phyloP scores from a whole-genome alignment of 352 stramenopile genomes.

The Thalassiosira livingstoniorum region DNA sequence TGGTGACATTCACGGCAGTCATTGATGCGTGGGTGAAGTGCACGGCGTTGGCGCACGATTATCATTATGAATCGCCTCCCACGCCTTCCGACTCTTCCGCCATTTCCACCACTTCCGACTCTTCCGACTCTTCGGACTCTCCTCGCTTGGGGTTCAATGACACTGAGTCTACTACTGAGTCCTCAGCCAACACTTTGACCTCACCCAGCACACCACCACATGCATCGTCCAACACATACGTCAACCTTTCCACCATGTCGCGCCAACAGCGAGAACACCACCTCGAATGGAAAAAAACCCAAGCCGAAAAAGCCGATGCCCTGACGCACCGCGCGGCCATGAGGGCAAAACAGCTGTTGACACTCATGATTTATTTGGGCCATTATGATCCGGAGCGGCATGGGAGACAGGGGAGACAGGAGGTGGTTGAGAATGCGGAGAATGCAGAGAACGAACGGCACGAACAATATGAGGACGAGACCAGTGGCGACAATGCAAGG shows the following conservation, averaged over 20 bases:
- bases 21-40: slow-evolving; percentile 74
- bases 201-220: no score
- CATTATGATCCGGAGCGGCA: slow-evolving; percentile 56
- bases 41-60: slow-evolving; percentile 68
- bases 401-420: background rate
- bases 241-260: no score
- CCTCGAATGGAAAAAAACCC: slow-evolving; percentile 42
- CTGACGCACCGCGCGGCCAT: slow-evolving; percentile 49
- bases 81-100: background rate
- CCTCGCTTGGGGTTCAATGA: no score
- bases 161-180: no score
- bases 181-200: no score
- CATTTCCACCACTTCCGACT: background rate
- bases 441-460: background rate
- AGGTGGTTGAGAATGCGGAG: no score
- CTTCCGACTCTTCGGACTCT: background rate
- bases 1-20: slow-evolving; percentile 62
- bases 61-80: slow-evolving; percentile 47
- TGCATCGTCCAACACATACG: background rate
- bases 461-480: background rate
- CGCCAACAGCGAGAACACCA: slow-evolving; percentile 28
- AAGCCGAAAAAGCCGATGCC: slow-evolving; percentile 47
- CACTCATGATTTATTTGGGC: slow-evolving; percentile 70
- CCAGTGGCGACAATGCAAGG: background rate
- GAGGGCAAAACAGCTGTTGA: slow-evolving; percentile 65